Evolutionary conservation across 2,329 filamentous ascomycete genomes (phyloP), one percentile per base, ranked within the genome.

Genomic region (Pestalotiopsis fici): DNA sequence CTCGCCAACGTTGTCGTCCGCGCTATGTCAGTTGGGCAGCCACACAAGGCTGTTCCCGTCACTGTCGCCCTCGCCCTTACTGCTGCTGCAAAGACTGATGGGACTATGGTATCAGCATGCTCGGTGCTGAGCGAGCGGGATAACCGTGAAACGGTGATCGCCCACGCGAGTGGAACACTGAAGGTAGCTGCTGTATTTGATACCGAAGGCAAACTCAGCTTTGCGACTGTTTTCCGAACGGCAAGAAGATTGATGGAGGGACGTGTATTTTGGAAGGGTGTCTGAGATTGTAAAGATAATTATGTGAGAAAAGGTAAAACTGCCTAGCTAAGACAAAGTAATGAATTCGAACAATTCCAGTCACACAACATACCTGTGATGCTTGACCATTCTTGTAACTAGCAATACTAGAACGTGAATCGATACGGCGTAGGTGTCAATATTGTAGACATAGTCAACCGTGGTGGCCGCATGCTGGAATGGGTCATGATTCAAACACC

Each of bases 1-100:
- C 69, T 83, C 3, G n/a, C n/a, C n/a, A n/a, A n/a, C n/a, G n/a
- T n/a, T n/a, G 74, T 83, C 2, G 82, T 81, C 21, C 78, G 83
- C n/a, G 83, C 84, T n/a, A 77, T 88, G 64, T 87, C 85, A 1
- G 86, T 87, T 65, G 85, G 84, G 1, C 85, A 88, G 68, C 85
- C 86, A 3, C 87, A 89, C 75, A 83, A 82, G 69, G 86, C 87
- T 11, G 81, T 87, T 2, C 87, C 86, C 1, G 81, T 88, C 65
- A 89, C 87, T 0, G 81, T 88, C 18, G 85, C 85, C 0, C 76
- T 89, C 69, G 80, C 82, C n/a, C 67, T 83, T 47, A 82, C 82
- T 25, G 78, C 84, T 2, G 83, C 86, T 23, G 82, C 83, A 11
- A 81, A 82, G 64, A 74, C 87, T 3, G 67, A 77, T 13, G 80